Conservation (phyloP, 306 rosid genomes). For the Medicago lupulina region DNA sequence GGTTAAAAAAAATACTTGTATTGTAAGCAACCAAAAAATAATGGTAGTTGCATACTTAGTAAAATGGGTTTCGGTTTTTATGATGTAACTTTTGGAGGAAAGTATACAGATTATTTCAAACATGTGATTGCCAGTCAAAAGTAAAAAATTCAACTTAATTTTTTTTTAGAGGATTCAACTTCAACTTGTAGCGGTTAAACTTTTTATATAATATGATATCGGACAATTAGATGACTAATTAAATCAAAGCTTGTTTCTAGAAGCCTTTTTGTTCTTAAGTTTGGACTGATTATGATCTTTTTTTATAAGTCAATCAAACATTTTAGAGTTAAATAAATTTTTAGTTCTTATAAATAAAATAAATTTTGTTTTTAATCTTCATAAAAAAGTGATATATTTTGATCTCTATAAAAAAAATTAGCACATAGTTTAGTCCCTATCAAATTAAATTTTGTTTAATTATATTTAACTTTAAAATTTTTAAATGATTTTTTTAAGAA, state of each 20-base stretch:
- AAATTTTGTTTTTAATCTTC: too few relatives aligned
- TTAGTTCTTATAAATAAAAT: too few relatives aligned
- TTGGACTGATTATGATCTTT: neutral
- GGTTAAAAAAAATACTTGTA: neutral
- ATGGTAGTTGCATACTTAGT: neutral
- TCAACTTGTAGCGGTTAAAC: neutral
- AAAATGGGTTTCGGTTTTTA: neutral
- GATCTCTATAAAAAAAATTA: too few relatives aligned
- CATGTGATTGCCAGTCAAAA: constrained; percentile 13
- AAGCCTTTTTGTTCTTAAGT: neutral
- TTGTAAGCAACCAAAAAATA: constrained; percentile 15
- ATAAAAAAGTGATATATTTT: too few relatives aligned
- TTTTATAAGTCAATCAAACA: neutral
- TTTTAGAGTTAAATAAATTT: too few relatives aligned
- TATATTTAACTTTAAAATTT: too few relatives aligned
- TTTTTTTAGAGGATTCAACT: neutral
- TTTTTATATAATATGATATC: neutral
- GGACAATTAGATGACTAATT: neutral
- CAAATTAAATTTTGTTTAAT: too few relatives aligned
- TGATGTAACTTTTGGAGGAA: neutral
- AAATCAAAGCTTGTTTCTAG: neutral
- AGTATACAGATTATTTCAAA: constrained; percentile 37
- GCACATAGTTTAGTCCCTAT: too few relatives aligned
- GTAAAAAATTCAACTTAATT: constrained; percentile 8
- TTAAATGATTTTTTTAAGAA: too few relatives aligned